These are phyloP conservation scores for Fusarium sp. DNA, from an alignment of 2,329 filamentous ascomycete species.

Conservation along the genomic window DNA sequence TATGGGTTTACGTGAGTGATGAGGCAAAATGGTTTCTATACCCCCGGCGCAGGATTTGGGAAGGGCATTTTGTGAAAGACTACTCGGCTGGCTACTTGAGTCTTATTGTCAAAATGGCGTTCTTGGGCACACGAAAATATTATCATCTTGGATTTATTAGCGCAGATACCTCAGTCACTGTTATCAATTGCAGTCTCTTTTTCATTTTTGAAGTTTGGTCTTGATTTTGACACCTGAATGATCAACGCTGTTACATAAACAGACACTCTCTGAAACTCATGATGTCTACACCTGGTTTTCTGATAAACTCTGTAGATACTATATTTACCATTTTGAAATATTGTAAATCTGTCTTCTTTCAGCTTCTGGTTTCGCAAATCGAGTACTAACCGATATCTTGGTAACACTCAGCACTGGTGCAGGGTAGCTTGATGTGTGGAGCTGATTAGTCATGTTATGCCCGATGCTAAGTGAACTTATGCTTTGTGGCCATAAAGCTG, in stretches of 20 bases:
- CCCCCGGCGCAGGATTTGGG: conserved; percentile 20
- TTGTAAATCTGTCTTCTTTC: too few species aligned
- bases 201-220: background rate
- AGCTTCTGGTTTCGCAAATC: too few species aligned
- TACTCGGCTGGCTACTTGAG: conserved; percentile 9
- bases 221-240: too few species aligned
- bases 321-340: too few species aligned
- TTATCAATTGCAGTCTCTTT: background rate
- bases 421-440: too few species aligned
- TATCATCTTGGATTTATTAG: conserved; percentile 11
- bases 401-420: too few species aligned
- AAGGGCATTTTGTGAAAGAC: conserved; percentile 15
- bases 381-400: too few species aligned
- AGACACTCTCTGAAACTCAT: too few species aligned
- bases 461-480: background rate
- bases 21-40: conserved; percentile 29
- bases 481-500: background rate
- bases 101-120: conserved; percentile 20
- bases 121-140: background rate
- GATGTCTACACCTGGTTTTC: too few species aligned
- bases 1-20: conserved; percentile 1
- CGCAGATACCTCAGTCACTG: conserved; percentile 26
- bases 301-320: too few species aligned
- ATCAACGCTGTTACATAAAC: too few species aligned
- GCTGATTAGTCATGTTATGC: background rate